Evolutionary conservation across 2,329 filamentous ascomycete species (phyloP).

Genomic region (Alternaria brassicae): DNA sequence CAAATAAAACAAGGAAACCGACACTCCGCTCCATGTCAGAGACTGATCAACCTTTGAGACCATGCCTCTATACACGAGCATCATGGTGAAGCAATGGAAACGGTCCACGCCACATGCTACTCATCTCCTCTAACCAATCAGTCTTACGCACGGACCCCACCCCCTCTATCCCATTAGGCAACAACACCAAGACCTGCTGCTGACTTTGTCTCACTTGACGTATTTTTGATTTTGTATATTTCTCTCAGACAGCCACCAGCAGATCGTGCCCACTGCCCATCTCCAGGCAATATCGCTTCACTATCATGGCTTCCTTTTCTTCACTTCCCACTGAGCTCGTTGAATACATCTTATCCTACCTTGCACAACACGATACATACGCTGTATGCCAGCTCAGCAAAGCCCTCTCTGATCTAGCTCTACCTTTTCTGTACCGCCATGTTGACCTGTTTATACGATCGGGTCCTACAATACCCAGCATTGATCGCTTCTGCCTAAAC

Average conservation of each 20-base stretch:
- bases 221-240: not conserved
- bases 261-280: not conserved
- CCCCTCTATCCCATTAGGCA: constrained; percentile 3
- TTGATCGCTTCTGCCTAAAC: constrained; percentile 36
- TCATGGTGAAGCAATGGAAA: not conserved
- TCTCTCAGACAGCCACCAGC: rapidly evolving
- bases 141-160: constrained; percentile 2
- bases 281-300: not conserved
- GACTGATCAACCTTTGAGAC: not conserved
- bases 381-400: constrained; percentile 23
- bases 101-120: not conserved
- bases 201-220: not conserved
- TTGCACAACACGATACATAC: constrained; percentile 27
- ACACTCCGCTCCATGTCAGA: not conserved
- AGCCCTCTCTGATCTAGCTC: constrained; percentile 18
- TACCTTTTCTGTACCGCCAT: constrained; percentile 33
- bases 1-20: not conserved
- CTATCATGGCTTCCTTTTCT: constrained; percentile 29
- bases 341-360: constrained; percentile 30
- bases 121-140: not conserved
- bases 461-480: constrained; percentile 27
- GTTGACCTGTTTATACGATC: constrained; percentile 31
- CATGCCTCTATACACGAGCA: not conserved
- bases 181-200: not conserved
- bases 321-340: constrained; percentile 34